phyloP scores from a whole-genome alignment of 768 basidiomycete genomes.

The Cyathus striatus region DNA sequence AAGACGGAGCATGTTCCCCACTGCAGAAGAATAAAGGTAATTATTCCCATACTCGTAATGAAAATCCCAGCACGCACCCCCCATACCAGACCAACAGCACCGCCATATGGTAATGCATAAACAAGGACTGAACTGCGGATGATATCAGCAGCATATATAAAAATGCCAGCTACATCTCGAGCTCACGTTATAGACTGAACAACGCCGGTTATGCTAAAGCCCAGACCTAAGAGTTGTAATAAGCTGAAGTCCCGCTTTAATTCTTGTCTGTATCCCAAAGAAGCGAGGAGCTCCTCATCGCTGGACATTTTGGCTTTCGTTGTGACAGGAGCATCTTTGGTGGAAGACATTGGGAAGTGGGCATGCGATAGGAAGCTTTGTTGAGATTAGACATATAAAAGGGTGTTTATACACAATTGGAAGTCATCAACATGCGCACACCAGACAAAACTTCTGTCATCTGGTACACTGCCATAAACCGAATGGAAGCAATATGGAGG shows the following conservation, averaged over 20 bases:
- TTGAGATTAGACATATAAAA: too few relatives aligned
- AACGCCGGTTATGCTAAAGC: constrained; percentile 58
- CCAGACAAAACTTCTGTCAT: too few relatives aligned
- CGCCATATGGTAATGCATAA: not conserved
- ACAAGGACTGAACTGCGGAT: not conserved
- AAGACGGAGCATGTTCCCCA: not conserved
- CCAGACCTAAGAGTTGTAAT: constrained; percentile 52
- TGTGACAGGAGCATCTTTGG: too few relatives aligned
- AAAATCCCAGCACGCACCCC: not conserved
- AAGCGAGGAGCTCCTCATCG: too few relatives aligned
- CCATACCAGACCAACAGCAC: not conserved
- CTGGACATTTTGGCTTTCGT: too few relatives aligned
- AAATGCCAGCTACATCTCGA: not conserved
- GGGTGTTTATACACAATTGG: too few relatives aligned
- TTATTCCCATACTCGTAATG: not conserved
- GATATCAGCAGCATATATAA: not conserved
- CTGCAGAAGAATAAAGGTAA: not conserved
- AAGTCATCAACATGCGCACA: too few relatives aligned
- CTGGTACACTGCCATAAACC: too few relatives aligned
- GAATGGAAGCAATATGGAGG: too few relatives aligned
- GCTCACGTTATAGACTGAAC: constrained; percentile 55
- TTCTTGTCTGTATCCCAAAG: too few relatives aligned
- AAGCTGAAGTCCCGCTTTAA: not conserved
- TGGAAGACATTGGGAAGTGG: too few relatives aligned
- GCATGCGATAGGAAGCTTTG: too few relatives aligned